A percentile compares a stretch with the other conserved stretches of the same genome.
Conservation (phyloP, 768 basidiomycete species). For the Pleurotus eryngii region DNA sequence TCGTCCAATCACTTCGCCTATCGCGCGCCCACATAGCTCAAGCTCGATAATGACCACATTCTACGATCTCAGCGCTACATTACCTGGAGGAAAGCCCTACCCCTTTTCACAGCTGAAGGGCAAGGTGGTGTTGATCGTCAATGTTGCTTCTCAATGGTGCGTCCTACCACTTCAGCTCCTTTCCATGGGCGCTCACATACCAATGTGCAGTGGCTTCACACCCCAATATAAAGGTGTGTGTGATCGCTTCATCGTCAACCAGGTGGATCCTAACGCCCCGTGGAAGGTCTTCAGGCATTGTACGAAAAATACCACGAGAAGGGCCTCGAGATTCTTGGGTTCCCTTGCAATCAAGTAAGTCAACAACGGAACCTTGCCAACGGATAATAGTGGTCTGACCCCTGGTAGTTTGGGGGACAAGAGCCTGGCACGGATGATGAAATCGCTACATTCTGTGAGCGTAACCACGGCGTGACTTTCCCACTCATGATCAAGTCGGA, state of each 20-base stretch:
- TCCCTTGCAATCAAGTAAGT: slow-evolving; percentile 84
- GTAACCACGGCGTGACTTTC: slow-evolving; percentile 89
- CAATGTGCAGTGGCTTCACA: slow-evolving; percentile 65
- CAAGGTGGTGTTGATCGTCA: slow-evolving; percentile 77
- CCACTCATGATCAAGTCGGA: slow-evolving; percentile 91
- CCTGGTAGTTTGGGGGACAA: slow-evolving; percentile 71
- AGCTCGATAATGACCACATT: slow-evolving; percentile 40
- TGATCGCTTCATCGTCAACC: neutral
- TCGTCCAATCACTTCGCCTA: slow-evolving; percentile 6
- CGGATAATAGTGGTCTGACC: neutral
- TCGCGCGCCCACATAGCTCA: slow-evolving; percentile 9
- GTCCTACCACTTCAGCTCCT: slow-evolving; percentile 11
- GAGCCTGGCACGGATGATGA: slow-evolving; percentile 81
- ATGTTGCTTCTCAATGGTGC: slow-evolving; percentile 74
- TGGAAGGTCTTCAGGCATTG: slow-evolving; percentile 69
- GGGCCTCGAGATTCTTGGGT: slow-evolving; percentile 78
- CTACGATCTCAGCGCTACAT: slow-evolving; percentile 66
- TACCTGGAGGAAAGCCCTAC: slow-evolving; percentile 51
- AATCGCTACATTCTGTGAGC: slow-evolving; percentile 69
- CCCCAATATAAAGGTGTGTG: slow-evolving; percentile 67
- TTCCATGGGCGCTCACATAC: neutral
- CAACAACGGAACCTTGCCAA: neutral
- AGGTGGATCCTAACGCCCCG: neutral
- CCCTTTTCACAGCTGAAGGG: slow-evolving; percentile 71
- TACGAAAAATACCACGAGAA: slow-evolving; percentile 80